Evolutionary conservation across 768 basidiomycete genomes (phyloP), one percentile per base, ranked within the genome.

Genomic region (Lepiota brunneoincarnata): DNA sequence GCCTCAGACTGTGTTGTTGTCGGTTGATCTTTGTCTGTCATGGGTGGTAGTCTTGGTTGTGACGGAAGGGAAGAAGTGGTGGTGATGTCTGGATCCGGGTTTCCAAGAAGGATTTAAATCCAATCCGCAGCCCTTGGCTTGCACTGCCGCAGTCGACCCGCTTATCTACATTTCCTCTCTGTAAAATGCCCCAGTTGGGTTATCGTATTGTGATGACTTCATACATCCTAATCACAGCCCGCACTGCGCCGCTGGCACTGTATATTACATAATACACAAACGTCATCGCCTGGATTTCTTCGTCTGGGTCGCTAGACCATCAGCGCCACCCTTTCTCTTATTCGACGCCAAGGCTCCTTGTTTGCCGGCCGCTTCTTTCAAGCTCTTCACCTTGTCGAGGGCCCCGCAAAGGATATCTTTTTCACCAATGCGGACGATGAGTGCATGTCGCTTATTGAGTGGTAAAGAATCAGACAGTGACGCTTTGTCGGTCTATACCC

Each of bases 361-460:
- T 40, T 20, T 28, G 24, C 23, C 38, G 15, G 38, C 42, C 24
- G 28, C 20, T 21, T 46, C 47, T 38, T 44, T 54, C 23, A 54
- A 18, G 20, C 31, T 53, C 17, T 58, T 48, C 23, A 72, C 28
- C 45, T 63, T 67, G 14, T 59, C 51, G 26, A 71, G 49, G n/a
- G 59, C 52, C 6, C 59, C 63, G 6, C 59, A 51, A 50, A 94
- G 62, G 11, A 93, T 83, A 20, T 78, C 70, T 70, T 93, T 93
- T 72, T 95, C 93, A 3, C 90, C 89, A 9, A 91, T 65, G 34
- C 93, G 78, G 11, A 93, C 90, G 42, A 89, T 70, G 6, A 86
- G 64, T 1, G 93, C 92, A 54, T 84, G 74, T 55, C 73, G 74
- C 61, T 75, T 78, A 59, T 83, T 82, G 49, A 71, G 53, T 3